Evolutionary conservation across 352 stramenopile species (phyloP).

Genomic region (Phytophthora litchii): DNA sequence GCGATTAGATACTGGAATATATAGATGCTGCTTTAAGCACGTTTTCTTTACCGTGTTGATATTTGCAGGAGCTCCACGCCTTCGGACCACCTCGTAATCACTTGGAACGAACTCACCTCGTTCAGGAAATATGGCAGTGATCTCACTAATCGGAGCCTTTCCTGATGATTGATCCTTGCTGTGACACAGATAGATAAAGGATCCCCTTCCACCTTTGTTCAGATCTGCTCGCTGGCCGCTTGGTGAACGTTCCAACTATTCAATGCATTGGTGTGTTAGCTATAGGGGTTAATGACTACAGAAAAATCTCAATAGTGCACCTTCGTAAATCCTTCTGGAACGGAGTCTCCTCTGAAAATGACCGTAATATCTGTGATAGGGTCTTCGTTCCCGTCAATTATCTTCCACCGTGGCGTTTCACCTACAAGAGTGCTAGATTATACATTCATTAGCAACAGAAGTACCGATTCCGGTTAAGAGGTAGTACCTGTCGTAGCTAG

Average conservation of each 20-base stretch:
- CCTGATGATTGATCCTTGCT: slow-evolving; percentile 50
- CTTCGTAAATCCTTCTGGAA: slow-evolving; percentile 79
- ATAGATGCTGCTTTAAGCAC: neutral
- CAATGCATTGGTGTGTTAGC: neutral
- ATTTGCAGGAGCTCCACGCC: slow-evolving; percentile 65
- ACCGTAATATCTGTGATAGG: slow-evolving; percentile 77
- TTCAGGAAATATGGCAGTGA: slow-evolving; percentile 79
- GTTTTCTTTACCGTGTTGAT: slow-evolving; percentile 62
- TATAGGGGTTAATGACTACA: neutral
- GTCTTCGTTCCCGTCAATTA: slow-evolving; percentile 45
- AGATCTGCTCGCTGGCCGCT: slow-evolving; percentile 78
- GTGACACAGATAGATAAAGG: slow-evolving; percentile 79
- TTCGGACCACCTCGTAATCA: slow-evolving; percentile 77
- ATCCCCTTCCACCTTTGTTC: slow-evolving; percentile 80
- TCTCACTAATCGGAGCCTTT: slow-evolving; percentile 78
- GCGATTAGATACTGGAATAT: neutral
- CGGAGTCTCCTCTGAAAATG: slow-evolving; percentile 76
- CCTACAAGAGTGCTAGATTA: slow-evolving; percentile 5
- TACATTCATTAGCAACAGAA: slow-evolving; percentile 1
- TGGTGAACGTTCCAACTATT: slow-evolving; percentile 74
- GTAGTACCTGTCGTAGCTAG: slow-evolving; percentile 42
- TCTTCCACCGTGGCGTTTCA: slow-evolving; percentile 51
- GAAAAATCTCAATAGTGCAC: slow-evolving; percentile 28
- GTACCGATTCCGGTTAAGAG: neutral
- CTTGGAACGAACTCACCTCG: slow-evolving; percentile 75